Evolutionary conservation across 2,329 filamentous ascomycete species (phyloP).

Genomic region (Talaromyces sp.): DNA sequence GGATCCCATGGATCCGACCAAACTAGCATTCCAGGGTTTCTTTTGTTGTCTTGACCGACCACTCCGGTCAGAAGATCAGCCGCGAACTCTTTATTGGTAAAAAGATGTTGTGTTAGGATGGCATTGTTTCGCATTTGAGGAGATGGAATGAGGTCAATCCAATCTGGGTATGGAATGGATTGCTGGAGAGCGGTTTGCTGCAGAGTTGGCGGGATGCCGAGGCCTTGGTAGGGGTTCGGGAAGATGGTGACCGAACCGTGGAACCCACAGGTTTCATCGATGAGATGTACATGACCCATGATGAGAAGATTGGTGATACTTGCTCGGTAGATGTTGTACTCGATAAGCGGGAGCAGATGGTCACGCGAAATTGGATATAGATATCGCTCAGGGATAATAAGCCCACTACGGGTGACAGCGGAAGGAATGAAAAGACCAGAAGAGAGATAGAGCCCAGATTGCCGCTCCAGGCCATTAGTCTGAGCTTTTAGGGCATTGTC

Average conservation of each 20-base stretch:
- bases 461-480: not conserved
- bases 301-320: slow-evolving; percentile 21
- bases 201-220: slow-evolving; percentile 24
- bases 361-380: slow-evolving; percentile 15
- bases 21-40: slow-evolving; percentile 22
- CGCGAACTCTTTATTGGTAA: slow-evolving; percentile 37
- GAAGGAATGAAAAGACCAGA: not conserved
- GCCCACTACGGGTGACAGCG: not conserved
- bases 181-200: slow-evolving; percentile 33
- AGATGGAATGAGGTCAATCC: slow-evolving; percentile 40
- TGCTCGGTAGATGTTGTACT: slow-evolving; percentile 26
- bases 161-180: slow-evolving; percentile 29
- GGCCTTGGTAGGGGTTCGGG: not conserved
- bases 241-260: not conserved
- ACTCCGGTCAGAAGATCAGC: slow-evolving; percentile 25
- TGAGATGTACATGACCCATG: slow-evolving; percentile 17
- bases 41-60: not conserved
- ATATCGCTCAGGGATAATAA: not conserved
- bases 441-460: not conserved
- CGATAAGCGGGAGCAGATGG: slow-evolving; percentile 24
- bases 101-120: slow-evolving; percentile 23
- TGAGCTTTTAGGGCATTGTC: not conserved
- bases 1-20: slow-evolving; percentile 36
- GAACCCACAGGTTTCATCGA: slow-evolving; percentile 1
- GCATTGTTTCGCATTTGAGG: slow-evolving; percentile 36